phyloP scores from a whole-genome alignment of 306 rosid genomes.

The Clitoria ternatea region DNA sequence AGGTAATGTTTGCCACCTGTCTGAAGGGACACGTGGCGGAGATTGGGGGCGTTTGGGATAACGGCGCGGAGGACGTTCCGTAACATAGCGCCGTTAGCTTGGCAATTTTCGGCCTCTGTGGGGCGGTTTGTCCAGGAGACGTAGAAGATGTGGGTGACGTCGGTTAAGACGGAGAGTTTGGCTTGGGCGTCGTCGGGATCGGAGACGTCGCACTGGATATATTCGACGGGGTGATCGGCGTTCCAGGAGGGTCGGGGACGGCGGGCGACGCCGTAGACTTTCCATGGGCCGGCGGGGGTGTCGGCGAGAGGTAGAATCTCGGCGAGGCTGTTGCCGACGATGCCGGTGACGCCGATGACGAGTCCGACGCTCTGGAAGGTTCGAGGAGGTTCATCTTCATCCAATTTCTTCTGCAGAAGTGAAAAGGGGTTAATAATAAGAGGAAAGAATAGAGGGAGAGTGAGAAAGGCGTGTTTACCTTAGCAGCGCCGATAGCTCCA shows the following conservation, averaged over 20 bases:
- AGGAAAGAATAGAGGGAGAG: not conserved
- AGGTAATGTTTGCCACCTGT: slow-evolving; percentile 59
- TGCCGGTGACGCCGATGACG: slow-evolving; percentile 65
- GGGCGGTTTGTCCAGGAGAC: slow-evolving; percentile 49
- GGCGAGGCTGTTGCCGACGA: slow-evolving; percentile 79
- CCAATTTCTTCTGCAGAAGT: slow-evolving; percentile 48
- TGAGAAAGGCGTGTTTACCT: not conserved
- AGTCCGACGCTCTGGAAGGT: slow-evolving; percentile 46
- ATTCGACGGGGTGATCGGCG: slow-evolving; percentile 60
- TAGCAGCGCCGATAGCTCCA: slow-evolving; percentile 41
- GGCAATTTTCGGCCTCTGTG: slow-evolving; percentile 52
- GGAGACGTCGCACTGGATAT: slow-evolving; percentile 67
- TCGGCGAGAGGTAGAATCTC: slow-evolving; percentile 72
- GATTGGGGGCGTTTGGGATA: slow-evolving; percentile 57
- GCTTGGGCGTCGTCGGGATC: slow-evolving; percentile 42
- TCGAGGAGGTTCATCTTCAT: slow-evolving; percentile 47
- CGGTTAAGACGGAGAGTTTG: slow-evolving; percentile 56
- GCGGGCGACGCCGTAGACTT: slow-evolving; percentile 76
- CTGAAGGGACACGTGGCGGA: slow-evolving; percentile 69
- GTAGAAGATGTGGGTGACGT: slow-evolving; percentile 70
- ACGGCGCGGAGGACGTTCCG: slow-evolving; percentile 47
- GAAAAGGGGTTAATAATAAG: not conserved
- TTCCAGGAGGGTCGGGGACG: slow-evolving; percentile 69
- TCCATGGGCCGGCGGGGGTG: slow-evolving; percentile 85
- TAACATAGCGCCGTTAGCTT: slow-evolving; percentile 56